Evolutionary conservation across 306 rosid species (phyloP).

Genomic region (Nissolia schottii): DNA sequence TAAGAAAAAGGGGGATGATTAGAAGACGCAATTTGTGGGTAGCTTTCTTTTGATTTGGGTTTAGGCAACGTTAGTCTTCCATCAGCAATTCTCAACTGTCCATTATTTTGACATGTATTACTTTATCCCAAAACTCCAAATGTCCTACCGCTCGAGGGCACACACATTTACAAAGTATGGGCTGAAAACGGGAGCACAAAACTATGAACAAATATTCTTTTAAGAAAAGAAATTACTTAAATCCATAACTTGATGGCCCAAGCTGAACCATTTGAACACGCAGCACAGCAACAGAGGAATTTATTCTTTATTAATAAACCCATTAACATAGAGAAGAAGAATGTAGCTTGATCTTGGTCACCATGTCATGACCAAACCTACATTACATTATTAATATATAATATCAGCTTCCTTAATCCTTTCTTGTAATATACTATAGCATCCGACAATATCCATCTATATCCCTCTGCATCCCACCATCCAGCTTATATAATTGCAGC

Average conservation of each 20-base stretch:
- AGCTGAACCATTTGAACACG: conserved; percentile 22
- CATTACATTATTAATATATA: conserved; percentile 35
- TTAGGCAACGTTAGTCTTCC: background rate
- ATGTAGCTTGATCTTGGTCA: conserved; percentile 36
- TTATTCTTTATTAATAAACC: conserved; percentile 35
- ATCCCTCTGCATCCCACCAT: conserved; percentile 21
- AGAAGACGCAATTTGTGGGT: conserved; percentile 2
- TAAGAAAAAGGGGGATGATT: background rate
- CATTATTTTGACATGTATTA: background rate
- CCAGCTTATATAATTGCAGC: conserved; percentile 17
- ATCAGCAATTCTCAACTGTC: background rate
- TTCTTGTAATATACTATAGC: conserved; percentile 13
- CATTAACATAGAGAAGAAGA: conserved; percentile 31
- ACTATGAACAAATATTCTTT: conserved; percentile 28
- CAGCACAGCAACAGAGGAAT: conserved; percentile 39
- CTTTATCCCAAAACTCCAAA: conserved; percentile 17
- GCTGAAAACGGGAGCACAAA: conserved; percentile 35
- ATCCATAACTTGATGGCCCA: background rate
- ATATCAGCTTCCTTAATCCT: background rate
- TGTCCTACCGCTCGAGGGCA: background rate
- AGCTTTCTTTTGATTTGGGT: background rate
- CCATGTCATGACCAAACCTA: conserved; percentile 26
- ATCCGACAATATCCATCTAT: background rate
- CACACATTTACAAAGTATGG: conserved; percentile 15
- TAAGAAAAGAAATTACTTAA: conserved; percentile 9